These are phyloP conservation scores for Coemansia sp. DNA, from an alignment of 192 early-diverging fungal species.

Conservation along the genomic window DNA sequence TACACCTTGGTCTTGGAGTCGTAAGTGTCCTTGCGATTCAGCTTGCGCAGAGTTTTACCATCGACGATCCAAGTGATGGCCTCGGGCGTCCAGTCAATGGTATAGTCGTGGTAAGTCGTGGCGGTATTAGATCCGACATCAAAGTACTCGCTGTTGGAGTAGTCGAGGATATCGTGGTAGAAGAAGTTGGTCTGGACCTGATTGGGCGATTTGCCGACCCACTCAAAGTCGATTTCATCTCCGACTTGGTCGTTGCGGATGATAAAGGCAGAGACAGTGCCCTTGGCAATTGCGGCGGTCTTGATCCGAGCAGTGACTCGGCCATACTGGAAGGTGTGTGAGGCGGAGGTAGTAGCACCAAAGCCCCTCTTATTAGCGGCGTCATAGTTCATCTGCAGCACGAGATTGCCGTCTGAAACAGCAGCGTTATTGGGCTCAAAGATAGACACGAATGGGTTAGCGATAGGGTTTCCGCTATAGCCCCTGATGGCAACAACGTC, in stretches of 20 bases:
- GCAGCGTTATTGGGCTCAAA: slow-evolving; percentile 44
- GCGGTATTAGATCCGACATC: slow-evolving; percentile 48
- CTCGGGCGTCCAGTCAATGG: slow-evolving; percentile 60
- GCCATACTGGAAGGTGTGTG: slow-evolving; percentile 58
- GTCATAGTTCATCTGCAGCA: slow-evolving; percentile 40
- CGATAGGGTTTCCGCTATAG: slow-evolving; percentile 35
- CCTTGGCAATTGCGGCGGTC: slow-evolving; percentile 53
- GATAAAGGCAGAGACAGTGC: slow-evolving; percentile 62
- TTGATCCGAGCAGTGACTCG: slow-evolving; percentile 63
- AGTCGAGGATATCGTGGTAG: slow-evolving; percentile 58
- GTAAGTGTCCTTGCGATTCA: slow-evolving; percentile 53
- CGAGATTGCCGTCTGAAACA: slow-evolving; percentile 35
- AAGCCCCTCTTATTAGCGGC: slow-evolving; percentile 54
- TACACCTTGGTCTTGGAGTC: slow-evolving; percentile 39
- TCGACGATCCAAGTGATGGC: slow-evolving; percentile 61
- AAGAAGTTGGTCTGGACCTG: slow-evolving; percentile 66
- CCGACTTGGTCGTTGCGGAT: slow-evolving; percentile 50
- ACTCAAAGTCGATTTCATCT: slow-evolving; percentile 71
- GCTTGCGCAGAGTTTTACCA: slow-evolving; percentile 53
- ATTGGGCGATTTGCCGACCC: slow-evolving; percentile 58
- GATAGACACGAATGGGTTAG: slow-evolving; percentile 45
- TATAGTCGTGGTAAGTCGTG: slow-evolving; percentile 58
- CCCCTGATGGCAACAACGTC: slow-evolving; percentile 21
- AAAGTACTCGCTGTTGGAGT: slow-evolving; percentile 44
- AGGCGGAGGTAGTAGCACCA: slow-evolving; percentile 50